phyloP scores from a whole-genome alignment of 148 eudicot species.

The Vaccinium darrowii region DNA sequence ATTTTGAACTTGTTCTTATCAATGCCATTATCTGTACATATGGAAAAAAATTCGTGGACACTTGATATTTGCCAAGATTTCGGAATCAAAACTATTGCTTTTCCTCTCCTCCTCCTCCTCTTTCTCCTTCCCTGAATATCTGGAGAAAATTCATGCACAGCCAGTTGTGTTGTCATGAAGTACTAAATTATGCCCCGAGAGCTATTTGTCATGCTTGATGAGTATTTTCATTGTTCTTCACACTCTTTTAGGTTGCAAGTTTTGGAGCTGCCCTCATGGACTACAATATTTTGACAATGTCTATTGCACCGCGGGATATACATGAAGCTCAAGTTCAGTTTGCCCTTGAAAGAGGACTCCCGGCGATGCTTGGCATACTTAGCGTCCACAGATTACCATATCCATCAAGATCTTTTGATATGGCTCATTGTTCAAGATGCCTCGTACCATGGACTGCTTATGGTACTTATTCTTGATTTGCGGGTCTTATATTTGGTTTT shows the following conservation, averaged over 20 bases:
- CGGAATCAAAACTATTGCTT: neutral
- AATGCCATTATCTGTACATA: neutral
- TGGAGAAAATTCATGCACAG: neutral
- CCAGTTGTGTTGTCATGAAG: neutral
- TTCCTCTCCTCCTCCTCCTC: neutral
- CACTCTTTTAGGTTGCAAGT: conserved; percentile 46
- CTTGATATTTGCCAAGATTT: neutral
- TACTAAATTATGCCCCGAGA: neutral
- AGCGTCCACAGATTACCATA: conserved; percentile 49
- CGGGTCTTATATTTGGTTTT: neutral
- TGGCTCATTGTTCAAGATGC: conserved; percentile 67
- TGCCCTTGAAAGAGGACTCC: conserved; percentile 61
- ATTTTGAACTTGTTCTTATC: neutral
- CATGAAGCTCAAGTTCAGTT: conserved; percentile 70
- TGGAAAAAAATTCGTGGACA: neutral
- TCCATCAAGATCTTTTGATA: conserved; percentile 57
- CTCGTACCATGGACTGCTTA: conserved; percentile 54
- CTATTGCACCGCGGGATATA: conserved; percentile 56
- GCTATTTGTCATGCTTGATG: neutral
- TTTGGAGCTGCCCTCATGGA: conserved; percentile 53
- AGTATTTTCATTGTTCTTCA: neutral
- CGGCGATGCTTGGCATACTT: conserved; percentile 55
- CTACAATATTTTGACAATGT: conserved; percentile 52
- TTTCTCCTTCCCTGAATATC: neutral
- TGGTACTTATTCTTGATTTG: conserved; percentile 33